phyloP scores from a whole-genome alignment of 352 stramenopile genomes.

The Globisporangium rhizosaccharum region DNA sequence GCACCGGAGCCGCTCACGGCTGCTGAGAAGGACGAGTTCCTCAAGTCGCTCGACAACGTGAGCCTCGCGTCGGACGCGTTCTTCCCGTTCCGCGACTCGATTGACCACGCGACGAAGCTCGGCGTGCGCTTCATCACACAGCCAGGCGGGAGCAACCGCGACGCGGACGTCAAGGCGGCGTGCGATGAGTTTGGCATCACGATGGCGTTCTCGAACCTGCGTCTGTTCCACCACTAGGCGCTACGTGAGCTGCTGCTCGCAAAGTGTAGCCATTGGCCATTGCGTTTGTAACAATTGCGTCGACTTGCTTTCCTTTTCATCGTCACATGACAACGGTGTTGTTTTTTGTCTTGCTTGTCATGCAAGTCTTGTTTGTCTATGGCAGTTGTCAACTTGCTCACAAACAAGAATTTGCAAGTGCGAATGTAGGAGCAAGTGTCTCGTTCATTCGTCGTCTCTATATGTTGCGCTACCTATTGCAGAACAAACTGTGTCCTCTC shows the following conservation, averaged over 20 bases:
- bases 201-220: constrained; percentile 98
- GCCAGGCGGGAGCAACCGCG: constrained; percentile 84
- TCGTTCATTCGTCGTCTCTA: neutral
- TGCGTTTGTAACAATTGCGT: neutral
- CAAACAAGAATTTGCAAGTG: no score
- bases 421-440: neutral
- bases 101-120: constrained; percentile 94
- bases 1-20: constrained; percentile 92
- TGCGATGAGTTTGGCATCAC: constrained; percentile 98
- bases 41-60: constrained; percentile 87
- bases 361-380: no score
- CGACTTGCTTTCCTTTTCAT: neutral
- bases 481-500: neutral
- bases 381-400: no score
- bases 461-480: neutral
- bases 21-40: constrained; percentile 94
- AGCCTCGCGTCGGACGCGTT: constrained; percentile 98
- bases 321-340: no score
- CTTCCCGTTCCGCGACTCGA: constrained; percentile 99
- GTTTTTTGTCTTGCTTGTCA: no score
- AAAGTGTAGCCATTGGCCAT: neutral
- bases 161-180: constrained; percentile 90
- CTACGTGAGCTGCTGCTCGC: neutral
- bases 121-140: constrained; percentile 98
- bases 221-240: constrained; percentile 99